Evolutionary conservation across 208 protist species (phyloP), one percentile per base, ranked within the genome.

Genomic region (Phytomonas sp.): DNA sequence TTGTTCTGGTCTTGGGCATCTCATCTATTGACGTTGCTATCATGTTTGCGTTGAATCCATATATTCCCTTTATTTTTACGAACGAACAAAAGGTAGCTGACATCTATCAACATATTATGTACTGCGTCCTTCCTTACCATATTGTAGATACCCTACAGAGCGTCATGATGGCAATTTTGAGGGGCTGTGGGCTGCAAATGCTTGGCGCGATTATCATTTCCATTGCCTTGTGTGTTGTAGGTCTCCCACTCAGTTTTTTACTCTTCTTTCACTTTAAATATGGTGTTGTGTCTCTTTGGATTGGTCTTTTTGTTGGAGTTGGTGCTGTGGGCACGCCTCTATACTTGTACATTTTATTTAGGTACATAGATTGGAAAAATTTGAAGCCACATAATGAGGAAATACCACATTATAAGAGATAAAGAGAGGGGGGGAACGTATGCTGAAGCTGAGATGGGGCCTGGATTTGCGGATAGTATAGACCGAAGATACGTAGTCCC

Each of bases 111-210:
- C n/a, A 72, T 8, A 73, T 91, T 31, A 91, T 91, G 84, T 78
- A 71, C 46, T 70, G 83, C 65, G 83, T 89, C 17, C 75, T 91
- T 43, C 83, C 84, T n/a, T 94, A 92, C 68, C 89, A 94, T 81
- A 72, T 92, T 66, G 79, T 88, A 62, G 86, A 94, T 62, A 79
- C 86, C 11, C 89, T 91, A 68, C 89, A 94, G 76, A 90, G 83
- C 74, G 89, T 78, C 53, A 73, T 92, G 28, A 91, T 94, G 85
- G 81, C 81, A 34, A 80, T 88, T 53, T 74, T 94, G 31, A 81
- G 89, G 32, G 89, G 89, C 31, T 92, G 85, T 73, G 84, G 79
- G 66, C 65, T 92, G 59, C 89, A 94, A 71, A 82, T 81, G 61
- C 62, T 88, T 11, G 89, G 86, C 0, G 85, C 89, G 3, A 59